Evolutionary conservation across 306 rosid genomes (phyloP).

Genomic region (Vachellia pachyceras): DNA sequence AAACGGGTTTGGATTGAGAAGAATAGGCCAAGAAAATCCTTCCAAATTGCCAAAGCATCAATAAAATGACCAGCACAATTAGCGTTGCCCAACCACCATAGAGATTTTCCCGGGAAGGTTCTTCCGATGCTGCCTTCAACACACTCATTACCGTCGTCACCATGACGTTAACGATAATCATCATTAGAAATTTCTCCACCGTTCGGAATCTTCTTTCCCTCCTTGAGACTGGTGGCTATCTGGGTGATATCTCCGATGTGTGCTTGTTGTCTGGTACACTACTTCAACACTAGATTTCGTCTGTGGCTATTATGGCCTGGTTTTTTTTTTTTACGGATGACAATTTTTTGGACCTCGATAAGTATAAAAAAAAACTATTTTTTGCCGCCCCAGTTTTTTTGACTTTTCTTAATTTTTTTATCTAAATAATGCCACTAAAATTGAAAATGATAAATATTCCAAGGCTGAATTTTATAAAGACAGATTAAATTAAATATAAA

Average conservation of each 20-base stretch:
- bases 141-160: slow-evolving; percentile 2
- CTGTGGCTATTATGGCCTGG: background rate
- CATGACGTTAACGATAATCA: background rate
- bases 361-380: no score
- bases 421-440: background rate
- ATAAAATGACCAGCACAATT: slow-evolving; percentile 47
- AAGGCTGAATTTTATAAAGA: background rate
- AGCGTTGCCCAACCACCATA: slow-evolving; percentile 63
- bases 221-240: background rate
- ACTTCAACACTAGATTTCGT: background rate
- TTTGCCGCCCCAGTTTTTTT: background rate
- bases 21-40: slow-evolving; percentile 37
- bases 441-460: background rate
- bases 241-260: background rate
- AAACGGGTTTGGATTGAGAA: slow-evolving; percentile 35
- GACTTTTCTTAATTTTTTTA: no score
- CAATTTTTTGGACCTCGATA: no score
- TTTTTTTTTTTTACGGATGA: background rate
- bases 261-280: background rate
- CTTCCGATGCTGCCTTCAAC: slow-evolving; percentile 36
- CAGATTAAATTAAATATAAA: background rate
- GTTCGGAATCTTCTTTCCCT: background rate
- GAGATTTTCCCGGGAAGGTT: slow-evolving; percentile 49
- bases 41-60: slow-evolving; percentile 51
- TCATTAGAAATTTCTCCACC: background rate